phyloP scores from a whole-genome alignment of 371 early-diverging fungal genomes.

The Catenaria anguillulae region DNA sequence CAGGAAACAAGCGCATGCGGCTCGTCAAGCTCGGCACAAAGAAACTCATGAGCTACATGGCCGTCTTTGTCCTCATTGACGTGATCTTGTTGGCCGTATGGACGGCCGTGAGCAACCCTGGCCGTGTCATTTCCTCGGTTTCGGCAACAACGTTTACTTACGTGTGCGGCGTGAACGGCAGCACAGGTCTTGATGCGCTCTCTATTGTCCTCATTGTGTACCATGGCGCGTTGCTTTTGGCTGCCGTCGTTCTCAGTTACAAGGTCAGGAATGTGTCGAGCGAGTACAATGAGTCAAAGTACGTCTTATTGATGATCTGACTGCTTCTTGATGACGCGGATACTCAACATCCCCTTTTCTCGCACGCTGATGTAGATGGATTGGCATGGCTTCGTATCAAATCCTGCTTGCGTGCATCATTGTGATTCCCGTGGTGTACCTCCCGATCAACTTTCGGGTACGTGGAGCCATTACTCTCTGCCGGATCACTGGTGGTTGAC shows the following conservation, averaged over 20 bases:
- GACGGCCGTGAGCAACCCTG: background rate
- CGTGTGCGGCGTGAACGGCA: background rate
- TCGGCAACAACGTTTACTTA: background rate
- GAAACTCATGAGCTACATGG: background rate
- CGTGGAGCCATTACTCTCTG: too few species aligned
- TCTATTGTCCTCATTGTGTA: background rate
- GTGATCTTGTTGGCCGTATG: background rate
- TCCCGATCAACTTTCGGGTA: background rate
- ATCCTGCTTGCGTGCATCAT: background rate
- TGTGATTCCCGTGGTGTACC: background rate
- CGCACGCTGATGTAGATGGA: too few species aligned
- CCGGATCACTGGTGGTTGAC: too few species aligned
- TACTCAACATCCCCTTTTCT: too few species aligned
- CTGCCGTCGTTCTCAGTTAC: background rate
- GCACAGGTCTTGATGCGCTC: background rate
- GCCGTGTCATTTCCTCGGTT: background rate
- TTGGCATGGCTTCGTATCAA: background rate
- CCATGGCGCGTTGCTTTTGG: background rate
- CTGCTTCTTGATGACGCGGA: too few species aligned
- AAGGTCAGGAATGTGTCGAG: background rate
- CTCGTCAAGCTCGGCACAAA: background rate
- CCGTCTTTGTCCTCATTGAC: background rate
- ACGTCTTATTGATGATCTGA: too few species aligned
- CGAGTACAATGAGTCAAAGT: background rate
- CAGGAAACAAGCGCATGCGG: background rate